phyloP scores from a whole-genome alignment of 2,329 filamentous ascomycete genomes.

The Clonostachys sp. region DNA sequence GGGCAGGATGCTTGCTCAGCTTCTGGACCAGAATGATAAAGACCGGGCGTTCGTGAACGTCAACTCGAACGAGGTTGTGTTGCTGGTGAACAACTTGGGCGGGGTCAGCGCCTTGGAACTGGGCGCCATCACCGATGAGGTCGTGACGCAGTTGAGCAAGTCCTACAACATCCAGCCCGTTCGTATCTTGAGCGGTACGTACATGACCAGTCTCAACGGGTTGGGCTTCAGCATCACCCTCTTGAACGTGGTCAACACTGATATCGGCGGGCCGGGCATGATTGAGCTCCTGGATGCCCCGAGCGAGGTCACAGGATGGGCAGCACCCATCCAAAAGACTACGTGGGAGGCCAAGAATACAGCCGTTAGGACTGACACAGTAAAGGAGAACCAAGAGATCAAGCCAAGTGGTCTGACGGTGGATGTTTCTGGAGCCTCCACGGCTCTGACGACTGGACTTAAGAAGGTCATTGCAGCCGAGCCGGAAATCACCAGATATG shows the following conservation, averaged over 20 bases:
- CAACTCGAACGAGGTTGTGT: slow-evolving; percentile 57
- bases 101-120: slow-evolving; percentile 70
- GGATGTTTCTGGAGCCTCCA: slow-evolving; percentile 43
- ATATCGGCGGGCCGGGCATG: slow-evolving; percentile 57
- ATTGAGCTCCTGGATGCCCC: slow-evolving; percentile 67
- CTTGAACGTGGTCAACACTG: slow-evolving; percentile 57
- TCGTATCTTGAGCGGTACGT: slow-evolving; percentile 64
- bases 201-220: slow-evolving; percentile 76
- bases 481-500: slow-evolving; percentile 67
- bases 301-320: slow-evolving; percentile 67
- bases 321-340: slow-evolving; percentile 53
- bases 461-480: slow-evolving; percentile 61
- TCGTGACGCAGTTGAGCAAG: slow-evolving; percentile 55
- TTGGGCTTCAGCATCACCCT: slow-evolving; percentile 71
- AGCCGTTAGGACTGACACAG: slow-evolving; percentile 28
- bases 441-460: slow-evolving; percentile 51
- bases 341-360: slow-evolving; percentile 59
- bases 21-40: slow-evolving; percentile 60
- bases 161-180: slow-evolving; percentile 57
- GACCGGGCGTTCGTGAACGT: slow-evolving; percentile 68
- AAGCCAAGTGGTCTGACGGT: slow-evolving; percentile 42
- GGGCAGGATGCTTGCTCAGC: slow-evolving; percentile 63
- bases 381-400: slow-evolving; percentile 13
- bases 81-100: slow-evolving; percentile 73
- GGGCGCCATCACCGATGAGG: slow-evolving; percentile 66